These are phyloP conservation scores for Biscutella laevigata DNA, from an alignment of 441 rosid genomes.

Conservation along the genomic window DNA sequence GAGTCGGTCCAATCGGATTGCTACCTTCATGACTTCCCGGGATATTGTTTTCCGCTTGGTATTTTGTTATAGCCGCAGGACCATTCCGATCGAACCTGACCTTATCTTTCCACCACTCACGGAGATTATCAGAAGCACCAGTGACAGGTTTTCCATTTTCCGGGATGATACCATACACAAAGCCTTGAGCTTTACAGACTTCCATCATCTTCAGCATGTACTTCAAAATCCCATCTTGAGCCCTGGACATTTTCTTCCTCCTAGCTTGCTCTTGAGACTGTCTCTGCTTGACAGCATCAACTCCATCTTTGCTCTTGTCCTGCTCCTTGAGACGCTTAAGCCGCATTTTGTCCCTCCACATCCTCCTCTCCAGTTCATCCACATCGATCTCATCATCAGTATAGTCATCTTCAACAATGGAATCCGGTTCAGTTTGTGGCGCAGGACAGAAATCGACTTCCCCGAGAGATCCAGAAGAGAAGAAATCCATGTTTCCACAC, in stretches of 20 bases:
- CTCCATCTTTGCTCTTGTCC: conserved; percentile 43
- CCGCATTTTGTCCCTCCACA: conserved; percentile 89
- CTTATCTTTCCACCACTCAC: conserved; percentile 97
- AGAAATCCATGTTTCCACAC: conserved; percentile 63
- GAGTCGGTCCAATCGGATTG: conserved; percentile 55
- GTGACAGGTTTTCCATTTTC: conserved; percentile 92
- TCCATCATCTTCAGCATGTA: conserved; percentile 85
- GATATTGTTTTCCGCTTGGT: conserved; percentile 59
- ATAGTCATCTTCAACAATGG: conserved; percentile 54
- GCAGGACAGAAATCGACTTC: conserved; percentile 41
- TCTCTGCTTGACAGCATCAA: conserved; percentile 52
- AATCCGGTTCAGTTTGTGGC: conserved; percentile 36
- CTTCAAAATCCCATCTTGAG: conserved; percentile 78
- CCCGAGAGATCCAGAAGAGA: conserved; percentile 32
- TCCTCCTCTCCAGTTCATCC: conserved; percentile 78
- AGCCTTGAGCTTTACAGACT: conserved; percentile 78
- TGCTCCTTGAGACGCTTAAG: conserved; percentile 63
- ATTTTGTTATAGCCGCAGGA: conserved; percentile 61
- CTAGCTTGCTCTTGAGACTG: conserved; percentile 93
- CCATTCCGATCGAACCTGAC: conserved; percentile 91
- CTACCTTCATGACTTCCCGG: conserved; percentile 52
- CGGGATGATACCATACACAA: conserved; percentile 79
- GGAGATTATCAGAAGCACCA: conserved; percentile 83
- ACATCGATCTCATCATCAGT: conserved; percentile 73
- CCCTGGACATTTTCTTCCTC: conserved; percentile 88